Evolutionary conservation across 2,329 filamentous ascomycete species (phyloP).

Genomic region (Seiridium unicorne): DNA sequence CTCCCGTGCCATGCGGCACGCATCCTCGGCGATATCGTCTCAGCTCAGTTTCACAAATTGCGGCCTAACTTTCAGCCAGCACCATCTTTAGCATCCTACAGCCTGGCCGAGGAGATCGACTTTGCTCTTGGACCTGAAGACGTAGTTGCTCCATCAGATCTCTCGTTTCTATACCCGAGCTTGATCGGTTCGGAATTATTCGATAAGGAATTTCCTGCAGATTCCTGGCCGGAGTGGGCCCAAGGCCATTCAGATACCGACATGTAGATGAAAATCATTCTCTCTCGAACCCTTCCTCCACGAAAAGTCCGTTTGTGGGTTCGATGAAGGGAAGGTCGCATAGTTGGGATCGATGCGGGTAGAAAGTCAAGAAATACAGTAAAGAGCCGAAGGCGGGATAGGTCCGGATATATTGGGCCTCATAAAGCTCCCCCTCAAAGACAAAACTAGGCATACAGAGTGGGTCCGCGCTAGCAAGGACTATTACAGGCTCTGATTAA

Average conservation of each 20-base stretch:
- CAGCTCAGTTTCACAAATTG: not conserved
- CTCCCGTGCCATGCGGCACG: not conserved
- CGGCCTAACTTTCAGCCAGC: not conserved
- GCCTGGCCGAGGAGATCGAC: not conserved
- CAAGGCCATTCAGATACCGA: not conserved
- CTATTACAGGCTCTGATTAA: no score
- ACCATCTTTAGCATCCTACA: not conserved
- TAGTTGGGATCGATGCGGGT: no score
- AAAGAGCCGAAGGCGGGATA: no score
- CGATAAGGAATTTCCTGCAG: not conserved
- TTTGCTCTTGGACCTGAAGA: no score
- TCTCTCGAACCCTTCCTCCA: not conserved
- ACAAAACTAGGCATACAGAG: no score
- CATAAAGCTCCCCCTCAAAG: no score
- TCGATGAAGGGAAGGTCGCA: no score
- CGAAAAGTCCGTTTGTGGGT: not conserved
- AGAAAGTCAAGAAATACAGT: no score
- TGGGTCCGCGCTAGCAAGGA: no score
- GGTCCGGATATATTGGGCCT: no score
- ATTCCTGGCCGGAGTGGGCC: not conserved
- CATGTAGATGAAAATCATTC: not conserved
- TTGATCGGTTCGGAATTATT: not conserved
- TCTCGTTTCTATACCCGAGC: not conserved
- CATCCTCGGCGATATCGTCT: not conserved
- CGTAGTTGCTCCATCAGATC: not conserved